Evolutionary conservation across 2,329 filamentous ascomycete genomes (phyloP).

Genomic region (Cladobotryum protrusum): DNA sequence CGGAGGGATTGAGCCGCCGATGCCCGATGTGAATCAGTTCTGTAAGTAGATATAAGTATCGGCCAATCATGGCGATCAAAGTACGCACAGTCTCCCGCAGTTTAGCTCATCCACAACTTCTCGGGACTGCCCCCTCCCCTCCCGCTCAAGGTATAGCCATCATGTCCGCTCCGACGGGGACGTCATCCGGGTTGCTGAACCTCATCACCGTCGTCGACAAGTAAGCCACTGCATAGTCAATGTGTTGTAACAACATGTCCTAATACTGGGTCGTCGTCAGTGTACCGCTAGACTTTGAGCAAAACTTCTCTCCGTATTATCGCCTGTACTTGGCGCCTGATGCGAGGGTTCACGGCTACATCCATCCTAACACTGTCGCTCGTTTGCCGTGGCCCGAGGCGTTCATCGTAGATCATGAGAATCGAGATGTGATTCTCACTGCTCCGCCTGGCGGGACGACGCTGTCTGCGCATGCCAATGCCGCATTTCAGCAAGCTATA

Average conservation of each 20-base stretch:
- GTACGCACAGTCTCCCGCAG: not conserved
- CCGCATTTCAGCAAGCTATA: slow-evolving; percentile 34
- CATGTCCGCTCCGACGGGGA: slow-evolving; percentile 6
- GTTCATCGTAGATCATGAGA: slow-evolving; percentile 30
- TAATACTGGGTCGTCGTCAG: slow-evolving; percentile 21
- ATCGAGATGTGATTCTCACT: slow-evolving; percentile 27
- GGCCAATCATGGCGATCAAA: too few species aligned
- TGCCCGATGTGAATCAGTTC: too few species aligned
- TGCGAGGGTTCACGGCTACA: slow-evolving; percentile 42
- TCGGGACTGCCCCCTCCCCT: not conserved
- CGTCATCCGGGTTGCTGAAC: slow-evolving; percentile 25
- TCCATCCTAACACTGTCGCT: slow-evolving; percentile 38
- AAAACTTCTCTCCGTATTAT: slow-evolving; percentile 35
- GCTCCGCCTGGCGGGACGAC: slow-evolving; percentile 18
- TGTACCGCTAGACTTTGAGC: slow-evolving; percentile 40
- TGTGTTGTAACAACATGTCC: too few species aligned
- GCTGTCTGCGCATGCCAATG: slow-evolving; percentile 27
- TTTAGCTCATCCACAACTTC: not conserved
- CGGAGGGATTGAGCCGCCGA: too few species aligned
- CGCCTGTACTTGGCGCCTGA: slow-evolving; percentile 40
- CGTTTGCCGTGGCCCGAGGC: slow-evolving; percentile 41
- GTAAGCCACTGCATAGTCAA: too few species aligned
- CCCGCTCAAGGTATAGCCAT: not conserved
- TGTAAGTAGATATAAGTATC: too few species aligned
- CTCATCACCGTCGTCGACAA: slow-evolving; percentile 38